These are phyloP conservation scores for Murraya paniculata DNA, from an alignment of 345 rosid genomes.

Conservation along the genomic window DNA sequence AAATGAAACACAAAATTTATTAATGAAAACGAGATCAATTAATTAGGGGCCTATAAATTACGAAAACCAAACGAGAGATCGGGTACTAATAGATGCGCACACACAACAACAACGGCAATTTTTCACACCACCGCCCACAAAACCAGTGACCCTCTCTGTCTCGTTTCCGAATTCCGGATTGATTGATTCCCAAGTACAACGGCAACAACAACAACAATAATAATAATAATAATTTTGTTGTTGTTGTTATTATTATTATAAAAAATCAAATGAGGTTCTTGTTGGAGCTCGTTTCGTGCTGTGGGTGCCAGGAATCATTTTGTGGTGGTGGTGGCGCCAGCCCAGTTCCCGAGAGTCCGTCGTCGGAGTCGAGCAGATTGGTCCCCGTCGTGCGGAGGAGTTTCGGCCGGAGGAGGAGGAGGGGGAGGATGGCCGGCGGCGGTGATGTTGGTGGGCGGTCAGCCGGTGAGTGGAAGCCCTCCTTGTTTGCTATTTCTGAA, in stretches of 20 bases:
- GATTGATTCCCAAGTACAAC: neutral
- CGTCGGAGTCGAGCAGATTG: constrained; percentile 29
- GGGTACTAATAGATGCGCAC: neutral
- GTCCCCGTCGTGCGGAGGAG: constrained; percentile 3
- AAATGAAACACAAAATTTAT: neutral
- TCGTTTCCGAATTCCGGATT: no score
- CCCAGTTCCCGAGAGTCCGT: constrained; percentile 11
- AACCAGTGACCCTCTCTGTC: no score
- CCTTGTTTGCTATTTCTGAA: constrained; percentile 59
- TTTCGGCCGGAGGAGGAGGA: constrained; percentile 22
- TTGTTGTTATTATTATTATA: no score
- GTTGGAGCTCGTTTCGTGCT: constrained; percentile 50
- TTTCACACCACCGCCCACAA: neutral
- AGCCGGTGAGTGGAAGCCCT: constrained; percentile 58
- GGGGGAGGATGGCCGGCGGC: constrained; percentile 27
- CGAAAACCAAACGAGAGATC: neutral
- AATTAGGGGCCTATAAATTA: neutral
- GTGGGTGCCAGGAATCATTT: constrained; percentile 17
- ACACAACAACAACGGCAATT: neutral
- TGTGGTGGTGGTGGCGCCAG: neutral
- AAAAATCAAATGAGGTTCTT: constrained; percentile 41
- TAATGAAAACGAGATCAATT: neutral
- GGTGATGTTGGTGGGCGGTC: neutral
- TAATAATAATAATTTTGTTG: no score
- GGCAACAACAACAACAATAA: no score